Base-by-base conservation (phyloP, 1,139 yeast genomes). In the Kluyveromyces marxianus region DNA sequence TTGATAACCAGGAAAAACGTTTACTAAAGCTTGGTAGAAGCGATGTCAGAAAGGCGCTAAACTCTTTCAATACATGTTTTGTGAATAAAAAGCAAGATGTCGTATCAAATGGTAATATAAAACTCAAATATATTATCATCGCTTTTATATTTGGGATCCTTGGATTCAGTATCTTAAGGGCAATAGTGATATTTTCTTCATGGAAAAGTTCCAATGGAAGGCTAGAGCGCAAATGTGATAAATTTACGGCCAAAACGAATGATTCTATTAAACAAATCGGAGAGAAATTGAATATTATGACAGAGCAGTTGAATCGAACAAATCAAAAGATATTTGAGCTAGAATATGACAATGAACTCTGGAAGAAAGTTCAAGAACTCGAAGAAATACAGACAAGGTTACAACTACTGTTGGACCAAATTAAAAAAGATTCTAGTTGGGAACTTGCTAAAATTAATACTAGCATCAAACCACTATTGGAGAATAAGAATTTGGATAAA, bases 281-380 rank as follows among this genome's bases (percentile, higher is more conserved):
- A 4, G 6, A 6, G 25, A 28, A 37, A 29, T 27, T 14, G n/a
- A 30, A 28, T 7, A 37, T 29, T 8, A 7, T 37, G 26, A 40
- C 33, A 14, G 38, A 34, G 27, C 32, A 27, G 21, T n/a, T 40
- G 3, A 32, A 35, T 35, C 26, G 43, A 29, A 40, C 33, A 7
- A 35, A 40, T n/a, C 26, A 34, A n/a, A 40, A 40, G 26, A 3
- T 40, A 7, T 40, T 34, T 21, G 43, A 40, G 25, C 27, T 40
- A 21, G 43, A 40, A 25, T 40, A 40, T 14, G 43, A 40, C 24
- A 40, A 34, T 28, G 33, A 27, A 34, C n/a, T 40, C 8, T 40
- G 43, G 37, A 33, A 40, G 33, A 40, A 31, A 35, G 29, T 40
- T 7, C 32, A 21, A 7, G 43, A 40, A n/a, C 5, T 40, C 6